A percentile compares a stretch with the other conserved stretches of the same genome.
These are phyloP conservation scores for Paraphoma chrysanthemicola DNA, from an alignment of 2,329 filamentous ascomycete genomes.

Conservation along the genomic window DNA sequence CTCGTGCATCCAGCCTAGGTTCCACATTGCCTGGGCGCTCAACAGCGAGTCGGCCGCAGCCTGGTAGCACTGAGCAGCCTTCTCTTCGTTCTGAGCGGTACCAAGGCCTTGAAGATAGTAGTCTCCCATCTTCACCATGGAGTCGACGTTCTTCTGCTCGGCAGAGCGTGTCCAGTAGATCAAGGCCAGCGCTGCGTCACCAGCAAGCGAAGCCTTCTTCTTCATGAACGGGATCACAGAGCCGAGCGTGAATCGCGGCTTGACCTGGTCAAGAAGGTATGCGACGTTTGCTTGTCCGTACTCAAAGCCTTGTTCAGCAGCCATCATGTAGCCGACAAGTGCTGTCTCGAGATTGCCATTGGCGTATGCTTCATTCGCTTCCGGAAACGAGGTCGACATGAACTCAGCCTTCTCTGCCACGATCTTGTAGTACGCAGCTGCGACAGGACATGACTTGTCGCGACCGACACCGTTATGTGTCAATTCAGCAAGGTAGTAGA, in stretches of 20 bases:
- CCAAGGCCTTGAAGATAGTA: slow-evolving; percentile 91
- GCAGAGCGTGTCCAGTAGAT: slow-evolving; percentile 96
- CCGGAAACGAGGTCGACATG: slow-evolving; percentile 79
- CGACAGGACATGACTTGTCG: slow-evolving; percentile 78
- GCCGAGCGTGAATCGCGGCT: slow-evolving; percentile 58
- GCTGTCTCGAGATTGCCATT: slow-evolving; percentile 80
- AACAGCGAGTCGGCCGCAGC: slow-evolving; percentile 89
- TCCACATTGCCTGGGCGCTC: slow-evolving; percentile 95
- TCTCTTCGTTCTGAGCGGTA: slow-evolving; percentile 71
- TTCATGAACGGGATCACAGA: slow-evolving; percentile 59
- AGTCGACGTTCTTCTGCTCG: slow-evolving; percentile 90
- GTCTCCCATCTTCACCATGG: slow-evolving; percentile 96
- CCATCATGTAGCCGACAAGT: slow-evolving; percentile 81
- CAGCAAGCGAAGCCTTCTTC: slow-evolving; percentile 56
- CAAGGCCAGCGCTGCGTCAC: slow-evolving; percentile 73
- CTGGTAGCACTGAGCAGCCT: slow-evolving; percentile 91
- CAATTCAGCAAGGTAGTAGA: slow-evolving; percentile 91
- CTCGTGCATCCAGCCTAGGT: slow-evolving; percentile 99
- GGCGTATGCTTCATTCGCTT: slow-evolving; percentile 84
- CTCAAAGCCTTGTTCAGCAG: slow-evolving; percentile 92
- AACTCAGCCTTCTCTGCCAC: slow-evolving; percentile 89
- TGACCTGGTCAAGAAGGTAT: slow-evolving; percentile 76
- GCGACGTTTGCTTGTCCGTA: slow-evolving; percentile 89
- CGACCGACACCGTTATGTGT: slow-evolving; percentile 80
- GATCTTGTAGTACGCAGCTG: slow-evolving; percentile 85